A percentile compares a stretch with the other conserved stretches of the same genome.
Evolutionary conservation across 495 filamentous ascomycete genomes (phyloP).

Genomic region (Copromyces sp.): DNA sequence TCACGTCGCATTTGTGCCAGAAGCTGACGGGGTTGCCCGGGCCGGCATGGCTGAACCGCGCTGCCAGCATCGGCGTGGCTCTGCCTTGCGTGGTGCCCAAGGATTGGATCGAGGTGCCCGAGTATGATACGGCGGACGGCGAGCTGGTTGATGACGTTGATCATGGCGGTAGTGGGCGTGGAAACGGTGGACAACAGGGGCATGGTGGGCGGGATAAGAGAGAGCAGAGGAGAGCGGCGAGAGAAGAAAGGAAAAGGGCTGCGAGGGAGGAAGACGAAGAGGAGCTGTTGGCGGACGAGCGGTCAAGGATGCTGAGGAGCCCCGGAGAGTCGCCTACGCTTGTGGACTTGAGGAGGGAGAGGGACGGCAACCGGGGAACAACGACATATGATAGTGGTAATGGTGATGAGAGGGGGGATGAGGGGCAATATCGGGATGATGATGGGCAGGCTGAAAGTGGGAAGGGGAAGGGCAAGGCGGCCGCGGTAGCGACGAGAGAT

Average conservation of each 20-base stretch:
- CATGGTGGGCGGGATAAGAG: not conserved
- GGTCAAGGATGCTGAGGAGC: constrained; percentile 19
- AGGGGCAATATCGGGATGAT: constrained; percentile 16
- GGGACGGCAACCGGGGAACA: not conserved
- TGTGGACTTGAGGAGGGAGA: constrained; percentile 9
- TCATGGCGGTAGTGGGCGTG: not conserved
- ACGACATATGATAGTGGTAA: not conserved
- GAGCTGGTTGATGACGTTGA: constrained; percentile 53
- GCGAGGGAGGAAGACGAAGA: constrained; percentile 5
- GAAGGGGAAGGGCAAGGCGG: constrained; percentile 32
- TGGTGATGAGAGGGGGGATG: not conserved
- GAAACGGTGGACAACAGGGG: not conserved
- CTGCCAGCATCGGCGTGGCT: constrained; percentile 62
- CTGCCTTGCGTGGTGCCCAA: constrained; percentile 69
- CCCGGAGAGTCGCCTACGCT: constrained; percentile 21
- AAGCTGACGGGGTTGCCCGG: constrained; percentile 52
- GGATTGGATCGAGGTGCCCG: constrained; percentile 69
- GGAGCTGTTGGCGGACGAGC: constrained; percentile 9
- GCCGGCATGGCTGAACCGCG: constrained; percentile 67
- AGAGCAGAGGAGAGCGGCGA: not conserved
- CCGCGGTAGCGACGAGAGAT: constrained; percentile 26
- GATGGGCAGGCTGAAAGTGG: constrained; percentile 27
- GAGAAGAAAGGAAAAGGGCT: not conserved
- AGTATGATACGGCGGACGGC: constrained; percentile 60
- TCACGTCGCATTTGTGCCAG: constrained; percentile 59